Evolutionary conservation across 768 basidiomycete species (phyloP), one percentile per base, ranked within the genome.

Genomic region (Phylloporus arenicola): DNA sequence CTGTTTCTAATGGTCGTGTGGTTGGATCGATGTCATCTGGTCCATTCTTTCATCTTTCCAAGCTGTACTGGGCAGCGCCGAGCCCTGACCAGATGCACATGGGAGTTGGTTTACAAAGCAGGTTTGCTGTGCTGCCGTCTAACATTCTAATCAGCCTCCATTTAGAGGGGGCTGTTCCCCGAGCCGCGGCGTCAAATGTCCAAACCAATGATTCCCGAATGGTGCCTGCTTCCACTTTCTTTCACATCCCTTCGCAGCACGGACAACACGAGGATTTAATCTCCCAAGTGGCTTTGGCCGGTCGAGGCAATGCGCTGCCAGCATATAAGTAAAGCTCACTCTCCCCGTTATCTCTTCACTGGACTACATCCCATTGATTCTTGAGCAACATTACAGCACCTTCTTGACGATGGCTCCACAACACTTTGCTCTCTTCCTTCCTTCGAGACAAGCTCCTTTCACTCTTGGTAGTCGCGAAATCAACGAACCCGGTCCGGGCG

Each of bases 401-500:
- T 43, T 50, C 46, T 19, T 52, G 50, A 51, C 50, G 9, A 67
- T 67, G 65, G 53, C 67, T 30, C 42, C 55, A 37, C 57, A 52
- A 46, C 66, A 68, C 33, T 31, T 65, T 27, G 61, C 66, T 45
- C 65, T 68, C 39, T 46, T 69, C 45, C 52, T 69, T 44, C 68
- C 65, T 34, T 51, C 59, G 5, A 58, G 68, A 56, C 68, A 69
- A 57, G 63, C 64, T n/a, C 53, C 73, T 33, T 71, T 75, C 35
- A 53, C 54, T 25, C 53, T 77, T 19, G 65, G 59, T 17, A 27
- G 56, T 22, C 64, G 59, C 16, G 62, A 65, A n/a, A 65, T 76
- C 9, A 73, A 69, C 13, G 64, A 62, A 17, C 78, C 79, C 6
- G 72, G 74, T 11, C 70, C 73, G 4, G 74, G 73, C 43, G 76